phyloP scores from a whole-genome alignment of 2,329 filamentous ascomycete species.

The Aspergillus melleus region DNA sequence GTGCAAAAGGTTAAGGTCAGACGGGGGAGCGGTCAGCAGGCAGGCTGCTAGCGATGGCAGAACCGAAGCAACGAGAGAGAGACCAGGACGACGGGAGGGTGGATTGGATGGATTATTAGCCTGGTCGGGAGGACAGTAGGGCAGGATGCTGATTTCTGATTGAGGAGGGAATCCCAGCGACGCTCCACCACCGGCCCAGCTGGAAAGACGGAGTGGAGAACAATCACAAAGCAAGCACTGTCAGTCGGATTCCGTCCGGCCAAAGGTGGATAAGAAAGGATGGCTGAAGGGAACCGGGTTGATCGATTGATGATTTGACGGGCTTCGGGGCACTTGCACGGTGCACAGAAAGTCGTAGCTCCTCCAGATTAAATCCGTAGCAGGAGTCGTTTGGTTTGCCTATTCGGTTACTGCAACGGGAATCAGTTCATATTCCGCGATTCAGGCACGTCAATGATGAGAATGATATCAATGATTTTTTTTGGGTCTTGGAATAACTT shows the following conservation, averaged over 20 bases:
- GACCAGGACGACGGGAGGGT: background rate
- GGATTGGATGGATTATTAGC: slow-evolving; percentile 4
- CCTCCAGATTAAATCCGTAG: no score
- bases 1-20: background rate
- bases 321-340: no score
- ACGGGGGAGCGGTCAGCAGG: background rate
- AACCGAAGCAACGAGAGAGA: background rate
- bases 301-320: background rate
- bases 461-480: no score
- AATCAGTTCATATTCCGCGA: no score
- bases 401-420: no score
- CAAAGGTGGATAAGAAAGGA: background rate
- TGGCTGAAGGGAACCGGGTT: background rate
- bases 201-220: slow-evolving; percentile 5
- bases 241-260: slow-evolving; percentile 1
- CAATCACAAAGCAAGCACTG: background rate
- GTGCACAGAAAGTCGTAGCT: no score
- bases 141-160: slow-evolving; percentile 1
- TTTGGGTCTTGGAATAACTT: no score
- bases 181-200: slow-evolving; percentile 7
- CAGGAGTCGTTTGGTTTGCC: no score
- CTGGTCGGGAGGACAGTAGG: background rate
- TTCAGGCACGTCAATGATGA: no score
- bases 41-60: background rate
- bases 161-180: slow-evolving; percentile 6